These are phyloP conservation scores for Nicotiana benthamiana DNA, from an alignment of 257 asterid species.

Conservation along the genomic window DNA sequence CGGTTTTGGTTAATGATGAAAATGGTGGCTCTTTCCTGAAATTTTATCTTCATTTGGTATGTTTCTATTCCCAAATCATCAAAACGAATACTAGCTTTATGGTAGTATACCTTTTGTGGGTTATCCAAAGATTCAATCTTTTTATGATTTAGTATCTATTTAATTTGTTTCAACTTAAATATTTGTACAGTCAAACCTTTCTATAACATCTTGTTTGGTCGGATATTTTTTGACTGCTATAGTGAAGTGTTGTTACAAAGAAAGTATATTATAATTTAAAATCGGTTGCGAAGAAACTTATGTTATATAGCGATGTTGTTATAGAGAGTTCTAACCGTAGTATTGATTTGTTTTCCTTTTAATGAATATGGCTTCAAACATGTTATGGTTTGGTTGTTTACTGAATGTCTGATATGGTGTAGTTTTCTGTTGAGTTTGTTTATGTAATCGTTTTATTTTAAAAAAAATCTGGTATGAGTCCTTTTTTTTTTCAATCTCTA, in stretches of 20 bases:
- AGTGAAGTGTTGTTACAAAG: too few species aligned
- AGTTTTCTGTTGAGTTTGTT: background rate
- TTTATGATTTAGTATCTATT: slow-evolving; percentile 4
- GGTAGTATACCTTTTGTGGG: background rate
- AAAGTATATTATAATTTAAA: too few species aligned
- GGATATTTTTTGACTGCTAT: too few species aligned
- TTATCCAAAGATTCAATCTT: slow-evolving; percentile 21
- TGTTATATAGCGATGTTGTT: too few species aligned
- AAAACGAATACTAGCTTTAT: background rate
- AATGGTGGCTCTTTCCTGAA: slow-evolving; percentile 27
- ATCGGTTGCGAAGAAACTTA: too few species aligned
- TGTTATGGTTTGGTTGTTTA: background rate
- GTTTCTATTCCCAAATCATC: slow-evolving; percentile 12
- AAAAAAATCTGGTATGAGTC: background rate
- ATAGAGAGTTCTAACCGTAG: background rate
- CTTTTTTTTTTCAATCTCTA: background rate
- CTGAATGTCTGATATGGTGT: background rate
- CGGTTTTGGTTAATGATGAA: slow-evolving; percentile 30
- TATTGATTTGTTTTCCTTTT: slow-evolving; percentile 5
- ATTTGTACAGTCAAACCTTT: too few species aligned
- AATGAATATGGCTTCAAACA: slow-evolving; percentile 1
- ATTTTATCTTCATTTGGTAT: slow-evolving; percentile 49
- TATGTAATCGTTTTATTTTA: background rate
- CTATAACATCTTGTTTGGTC: too few species aligned
- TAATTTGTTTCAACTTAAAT: background rate